phyloP scores from a whole-genome alignment of 2,329 filamentous ascomycete genomes.

The Aspergillus sp. region DNA sequence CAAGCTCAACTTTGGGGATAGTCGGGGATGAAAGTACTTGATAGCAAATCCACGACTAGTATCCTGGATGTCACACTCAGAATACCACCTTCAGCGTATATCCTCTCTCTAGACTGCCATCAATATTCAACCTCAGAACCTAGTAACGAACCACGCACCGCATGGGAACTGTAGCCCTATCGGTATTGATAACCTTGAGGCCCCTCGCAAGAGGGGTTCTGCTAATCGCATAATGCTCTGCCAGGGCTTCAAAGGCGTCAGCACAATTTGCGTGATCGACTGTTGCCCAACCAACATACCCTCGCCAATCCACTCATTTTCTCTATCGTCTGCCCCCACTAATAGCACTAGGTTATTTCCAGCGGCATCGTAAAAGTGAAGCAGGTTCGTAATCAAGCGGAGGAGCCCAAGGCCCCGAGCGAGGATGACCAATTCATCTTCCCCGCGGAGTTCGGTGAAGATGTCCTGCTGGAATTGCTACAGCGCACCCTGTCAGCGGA shows the following conservation, averaged over 20 bases:
- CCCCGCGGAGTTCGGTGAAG: constrained; percentile 82
- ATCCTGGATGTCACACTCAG: constrained; percentile 97
- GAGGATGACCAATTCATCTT: constrained; percentile 92
- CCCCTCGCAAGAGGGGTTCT: constrained; percentile 78
- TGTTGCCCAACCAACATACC: constrained; percentile 29
- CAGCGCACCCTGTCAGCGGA: constrained; percentile 17
- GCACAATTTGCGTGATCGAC: not conserved
- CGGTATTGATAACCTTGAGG: constrained; percentile 89
- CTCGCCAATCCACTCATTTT: constrained; percentile 97
- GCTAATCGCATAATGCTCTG: constrained; percentile 92
- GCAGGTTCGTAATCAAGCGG: constrained; percentile 88
- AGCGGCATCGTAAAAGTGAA: constrained; percentile 94
- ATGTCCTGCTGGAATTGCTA: constrained; percentile 89
- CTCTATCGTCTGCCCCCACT: constrained; percentile 84
- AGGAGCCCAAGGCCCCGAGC: constrained; percentile 89
- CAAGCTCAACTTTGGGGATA: not conserved
- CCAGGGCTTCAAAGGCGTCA: constrained; percentile 59
- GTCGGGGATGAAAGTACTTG: constrained; percentile 44
- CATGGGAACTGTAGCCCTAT: constrained; percentile 80
- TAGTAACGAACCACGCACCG: constrained; percentile 39
- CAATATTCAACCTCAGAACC: constrained; percentile 11
- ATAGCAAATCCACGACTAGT: constrained; percentile 87
- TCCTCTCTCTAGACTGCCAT: constrained; percentile 66
- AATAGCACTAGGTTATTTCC: constrained; percentile 90
- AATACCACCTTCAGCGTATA: constrained; percentile 85